phyloP scores from a whole-genome alignment of 768 basidiomycete genomes.

The Leccinum incarnatum region DNA sequence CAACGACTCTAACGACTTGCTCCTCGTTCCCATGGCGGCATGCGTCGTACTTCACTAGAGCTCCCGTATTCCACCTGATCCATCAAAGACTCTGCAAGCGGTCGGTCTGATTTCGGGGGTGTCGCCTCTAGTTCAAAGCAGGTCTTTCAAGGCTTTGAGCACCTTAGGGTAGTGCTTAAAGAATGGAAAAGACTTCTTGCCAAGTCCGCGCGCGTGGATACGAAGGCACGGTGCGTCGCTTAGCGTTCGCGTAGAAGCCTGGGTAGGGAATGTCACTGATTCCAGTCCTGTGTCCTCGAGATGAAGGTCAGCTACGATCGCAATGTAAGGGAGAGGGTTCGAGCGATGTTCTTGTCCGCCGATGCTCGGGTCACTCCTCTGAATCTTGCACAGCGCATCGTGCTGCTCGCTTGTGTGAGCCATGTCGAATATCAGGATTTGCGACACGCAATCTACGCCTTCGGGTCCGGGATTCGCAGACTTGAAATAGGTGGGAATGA shows the following conservation, averaged over 20 bases:
- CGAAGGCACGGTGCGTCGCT: neutral
- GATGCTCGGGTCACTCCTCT: neutral
- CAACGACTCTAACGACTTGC: neutral
- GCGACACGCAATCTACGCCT: neutral
- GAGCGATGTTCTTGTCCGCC: neutral
- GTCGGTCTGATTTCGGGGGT: neutral
- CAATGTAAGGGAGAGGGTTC: neutral
- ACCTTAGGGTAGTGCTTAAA: neutral
- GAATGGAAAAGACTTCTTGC: neutral
- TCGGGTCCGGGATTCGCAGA: neutral
- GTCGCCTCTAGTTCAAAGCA: neutral
- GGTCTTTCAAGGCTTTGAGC: neutral
- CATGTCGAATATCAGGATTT: conserved; percentile 1
- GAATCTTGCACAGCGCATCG: neutral
- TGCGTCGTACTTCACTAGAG: too few relatives aligned
- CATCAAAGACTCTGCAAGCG: neutral
- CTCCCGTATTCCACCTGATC: neutral
- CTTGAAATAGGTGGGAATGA: neutral
- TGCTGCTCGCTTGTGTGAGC: neutral
- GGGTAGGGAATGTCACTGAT: neutral
- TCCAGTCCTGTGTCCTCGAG: neutral
- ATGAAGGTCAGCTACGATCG: neutral
- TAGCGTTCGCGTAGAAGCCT: neutral
- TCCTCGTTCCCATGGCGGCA: neutral
- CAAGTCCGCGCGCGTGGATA: neutral